Evolutionary conservation across 768 basidiomycete genomes (phyloP).

Genomic region (Lentinula lateritia): DNA sequence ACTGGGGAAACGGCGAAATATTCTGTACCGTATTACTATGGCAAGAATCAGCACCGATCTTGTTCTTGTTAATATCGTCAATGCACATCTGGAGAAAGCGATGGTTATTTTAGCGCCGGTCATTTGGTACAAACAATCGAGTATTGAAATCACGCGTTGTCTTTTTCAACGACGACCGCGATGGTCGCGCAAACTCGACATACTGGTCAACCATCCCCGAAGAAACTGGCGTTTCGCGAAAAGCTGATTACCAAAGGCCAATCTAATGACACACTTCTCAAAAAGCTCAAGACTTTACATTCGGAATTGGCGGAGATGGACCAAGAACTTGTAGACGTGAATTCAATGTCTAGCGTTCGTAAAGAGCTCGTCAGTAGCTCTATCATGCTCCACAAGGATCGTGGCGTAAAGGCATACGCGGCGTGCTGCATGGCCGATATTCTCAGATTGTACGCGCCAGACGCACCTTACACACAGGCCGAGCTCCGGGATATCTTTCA

Average conservation of each 20-base stretch:
- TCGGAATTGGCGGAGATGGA: slow-evolving; percentile 76
- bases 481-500: slow-evolving; percentile 96
- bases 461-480: slow-evolving; percentile 87
- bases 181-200: slow-evolving; percentile 78
- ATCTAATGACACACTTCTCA: slow-evolving; percentile 77
- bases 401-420: slow-evolving; percentile 91
- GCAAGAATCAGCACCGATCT: too few species aligned
- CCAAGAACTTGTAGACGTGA: slow-evolving; percentile 78
- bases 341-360: slow-evolving; percentile 62
- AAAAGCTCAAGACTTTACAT: slow-evolving; percentile 79
- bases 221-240: slow-evolving; percentile 73
- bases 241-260: slow-evolving; percentile 75
- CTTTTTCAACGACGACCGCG: slow-evolving; percentile 14
- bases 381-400: slow-evolving; percentile 90
- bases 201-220: slow-evolving; percentile 42
- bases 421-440: slow-evolving; percentile 95
- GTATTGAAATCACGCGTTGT: slow-evolving; percentile 38
- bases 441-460: slow-evolving; percentile 89
- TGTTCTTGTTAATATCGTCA: too few species aligned
- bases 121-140: slow-evolving; percentile 11
- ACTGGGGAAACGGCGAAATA: too few species aligned
- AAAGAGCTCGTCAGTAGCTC: slow-evolving; percentile 76
- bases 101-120: not conserved
- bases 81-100: not conserved
- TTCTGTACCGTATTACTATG: too few species aligned